A percentile compares a stretch with the other conserved stretches of the same genome.
Conservation (phyloP, 2,329 filamentous ascomycete species). For the Trichoderma lentiforme region DNA sequence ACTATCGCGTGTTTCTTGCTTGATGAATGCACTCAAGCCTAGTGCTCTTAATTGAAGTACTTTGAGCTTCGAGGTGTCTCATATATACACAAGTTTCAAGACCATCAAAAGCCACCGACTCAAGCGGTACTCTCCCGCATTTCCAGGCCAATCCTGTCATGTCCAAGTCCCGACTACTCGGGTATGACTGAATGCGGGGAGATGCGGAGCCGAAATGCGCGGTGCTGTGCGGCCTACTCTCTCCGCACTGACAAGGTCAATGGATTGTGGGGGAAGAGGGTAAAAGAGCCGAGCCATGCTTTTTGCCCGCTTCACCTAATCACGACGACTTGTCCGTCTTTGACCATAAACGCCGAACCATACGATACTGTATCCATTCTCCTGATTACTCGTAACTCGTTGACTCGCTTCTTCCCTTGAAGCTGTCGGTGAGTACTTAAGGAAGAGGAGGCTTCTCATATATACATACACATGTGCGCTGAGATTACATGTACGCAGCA, state of each 20-base stretch:
- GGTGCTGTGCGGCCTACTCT: not conserved
- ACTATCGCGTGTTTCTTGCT: not conserved
- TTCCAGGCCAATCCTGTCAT: not conserved
- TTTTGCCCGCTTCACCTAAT: not conserved
- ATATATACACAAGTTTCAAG: not conserved
- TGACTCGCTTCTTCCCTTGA: not conserved
- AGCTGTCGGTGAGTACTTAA: too few species aligned
- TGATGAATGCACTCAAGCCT: not conserved
- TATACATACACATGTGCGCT: not conserved
- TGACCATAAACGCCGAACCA: not conserved
- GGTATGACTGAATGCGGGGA: conserved; percentile 14
- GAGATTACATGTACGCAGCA: not conserved
- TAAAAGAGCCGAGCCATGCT: conserved; percentile 7
- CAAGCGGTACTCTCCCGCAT: not conserved
- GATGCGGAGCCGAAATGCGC: conserved; percentile 17
- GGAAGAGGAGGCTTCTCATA: not conserved
- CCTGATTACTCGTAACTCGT: not conserved
- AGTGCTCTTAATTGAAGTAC: not conserved
- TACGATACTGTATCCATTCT: not conserved
- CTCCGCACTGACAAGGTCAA: conserved; percentile 12
- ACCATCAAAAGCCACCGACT: not conserved
- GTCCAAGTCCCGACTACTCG: conserved; percentile 5
- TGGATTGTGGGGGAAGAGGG: conserved; percentile 13
- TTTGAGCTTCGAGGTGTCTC: not conserved
- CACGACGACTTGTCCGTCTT: not conserved